Evolutionary conservation across 805 yeast genomes (phyloP).

Genomic region (Jamesozyma gamospora): DNA sequence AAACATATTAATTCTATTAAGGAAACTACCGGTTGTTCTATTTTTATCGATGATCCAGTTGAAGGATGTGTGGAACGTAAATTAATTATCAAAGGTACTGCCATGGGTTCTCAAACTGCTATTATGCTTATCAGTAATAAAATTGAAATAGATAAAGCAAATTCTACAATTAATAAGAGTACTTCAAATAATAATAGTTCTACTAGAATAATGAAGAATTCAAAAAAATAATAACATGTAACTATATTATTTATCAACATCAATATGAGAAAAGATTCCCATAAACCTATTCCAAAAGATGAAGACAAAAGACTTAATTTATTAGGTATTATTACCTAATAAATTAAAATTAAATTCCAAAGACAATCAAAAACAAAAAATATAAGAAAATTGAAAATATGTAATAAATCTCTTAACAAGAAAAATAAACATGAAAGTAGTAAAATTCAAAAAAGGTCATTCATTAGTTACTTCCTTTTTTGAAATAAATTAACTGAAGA

Average conservation of each 20-base stretch:
- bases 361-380: background rate
- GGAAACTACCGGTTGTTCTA: conserved; percentile 63
- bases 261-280: too few relatives aligned
- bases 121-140: conserved; percentile 61
- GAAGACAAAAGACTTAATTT: too few relatives aligned
- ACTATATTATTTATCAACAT: too few relatives aligned
- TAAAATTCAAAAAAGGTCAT: too few relatives aligned
- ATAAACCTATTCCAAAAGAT: too few relatives aligned
- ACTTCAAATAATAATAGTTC: background rate
- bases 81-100: conserved; percentile 57
- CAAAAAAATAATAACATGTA: too few relatives aligned
- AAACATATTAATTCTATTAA: conserved; percentile 70
- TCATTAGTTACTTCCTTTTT: too few relatives aligned
- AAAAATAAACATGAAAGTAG: too few relatives aligned
- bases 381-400: too few relatives aligned
- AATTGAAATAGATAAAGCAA: conserved; percentile 55
- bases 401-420: too few relatives aligned
- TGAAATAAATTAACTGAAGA: too few relatives aligned
- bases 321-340: background rate
- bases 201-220: background rate
- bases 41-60: conserved; percentile 52
- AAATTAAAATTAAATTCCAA: background rate
- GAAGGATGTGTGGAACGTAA: conserved; percentile 50
- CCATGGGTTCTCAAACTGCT: conserved; percentile 62
- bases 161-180: conserved; percentile 9